Evolutionary conservation across 2,329 filamentous ascomycete species (phyloP), one percentile per base, ranked within the genome.

Genomic region (Ascochyta koolunga): DNA sequence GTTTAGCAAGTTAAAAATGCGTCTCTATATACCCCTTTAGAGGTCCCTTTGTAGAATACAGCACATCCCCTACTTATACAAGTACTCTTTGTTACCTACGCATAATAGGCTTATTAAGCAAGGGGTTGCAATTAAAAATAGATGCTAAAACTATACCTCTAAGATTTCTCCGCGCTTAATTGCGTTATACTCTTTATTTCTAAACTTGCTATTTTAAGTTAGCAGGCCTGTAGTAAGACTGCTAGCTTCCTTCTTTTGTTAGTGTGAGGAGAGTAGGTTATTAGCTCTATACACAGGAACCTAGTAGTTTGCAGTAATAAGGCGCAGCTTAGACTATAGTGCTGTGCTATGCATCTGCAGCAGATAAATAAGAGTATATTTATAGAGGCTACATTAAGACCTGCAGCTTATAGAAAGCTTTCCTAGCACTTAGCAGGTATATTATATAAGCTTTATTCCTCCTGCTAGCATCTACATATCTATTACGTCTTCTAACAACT

Each of bases 321-420:
- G n/a, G n/a, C n/a, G n/a, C n/a, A n/a, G n/a, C n/a, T n/a, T n/a
- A n/a, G n/a, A n/a, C n/a, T 29, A 46, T 46, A 18, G 43, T 19
- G 33, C 33, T 46, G 22, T 46, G 22, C 43, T 46, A 19, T 45
- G 21, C 32, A 45, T 45, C 13, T 18, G 22, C 32, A 21, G 42
- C 19, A 45, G 42, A 45, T 21, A n/a, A 45, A 24, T 19, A 10
- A 45, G 32, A 37, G 42, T 45, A 9, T 11, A 37, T 45, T 45
- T 13, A 33, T 13, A 4, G 32, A 45, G 42, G 42, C 18, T 3
- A 45, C 9, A 36, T 45, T 10, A 45, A 45, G 21, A n/a, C n/a
- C n/a, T n/a, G n/a, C n/a, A n/a, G n/a, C n/a, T n/a, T n/a, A n/a
- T n/a, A n/a, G n/a, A n/a, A n/a, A n/a, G n/a, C n/a, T n/a, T n/a